These are phyloP conservation scores for Cotoneaster glaucophyllus DNA, from an alignment of 306 rosid genomes.

Conservation along the genomic window DNA sequence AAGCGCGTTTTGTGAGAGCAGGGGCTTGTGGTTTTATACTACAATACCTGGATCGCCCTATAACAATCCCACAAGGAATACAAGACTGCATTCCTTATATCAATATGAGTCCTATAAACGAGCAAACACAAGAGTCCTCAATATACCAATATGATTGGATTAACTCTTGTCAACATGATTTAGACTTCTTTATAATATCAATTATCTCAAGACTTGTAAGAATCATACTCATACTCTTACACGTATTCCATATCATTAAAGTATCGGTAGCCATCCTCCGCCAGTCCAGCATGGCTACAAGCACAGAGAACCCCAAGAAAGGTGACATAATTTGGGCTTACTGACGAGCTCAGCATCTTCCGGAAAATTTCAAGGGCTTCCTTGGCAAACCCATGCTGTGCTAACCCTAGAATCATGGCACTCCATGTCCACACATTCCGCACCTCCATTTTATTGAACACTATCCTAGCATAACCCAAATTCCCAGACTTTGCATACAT, in stretches of 20 bases:
- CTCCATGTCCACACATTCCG: constrained; percentile 94
- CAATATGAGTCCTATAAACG: too few relatives aligned
- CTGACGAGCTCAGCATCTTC: constrained; percentile 32
- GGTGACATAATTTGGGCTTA: constrained; percentile 66
- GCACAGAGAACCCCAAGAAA: constrained; percentile 84
- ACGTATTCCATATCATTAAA: constrained; percentile 57
- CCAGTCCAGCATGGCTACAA: constrained; percentile 83
- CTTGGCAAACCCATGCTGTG: constrained; percentile 74
- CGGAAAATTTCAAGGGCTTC: constrained; percentile 63
- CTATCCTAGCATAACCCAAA: constrained; percentile 45
- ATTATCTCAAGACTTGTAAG: too few relatives aligned
- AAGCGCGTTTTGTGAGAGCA: too few relatives aligned
- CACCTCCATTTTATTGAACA: constrained; percentile 47
- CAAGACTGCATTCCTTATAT: too few relatives aligned
- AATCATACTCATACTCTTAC: too few relatives aligned
- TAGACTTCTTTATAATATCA: too few relatives aligned
- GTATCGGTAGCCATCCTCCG: constrained; percentile 51
- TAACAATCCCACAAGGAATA: too few relatives aligned
- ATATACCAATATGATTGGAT: too few relatives aligned
- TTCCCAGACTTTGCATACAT: constrained; percentile 86
- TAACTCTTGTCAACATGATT: too few relatives aligned
- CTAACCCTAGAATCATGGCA: constrained; percentile 84
- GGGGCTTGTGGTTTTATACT: too few relatives aligned
- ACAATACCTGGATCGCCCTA: too few relatives aligned
- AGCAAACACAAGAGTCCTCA: too few relatives aligned